These are phyloP conservation scores for Neopestalotiopsis sp. DNA, from an alignment of 2,329 filamentous ascomycete genomes.

Conservation along the genomic window DNA sequence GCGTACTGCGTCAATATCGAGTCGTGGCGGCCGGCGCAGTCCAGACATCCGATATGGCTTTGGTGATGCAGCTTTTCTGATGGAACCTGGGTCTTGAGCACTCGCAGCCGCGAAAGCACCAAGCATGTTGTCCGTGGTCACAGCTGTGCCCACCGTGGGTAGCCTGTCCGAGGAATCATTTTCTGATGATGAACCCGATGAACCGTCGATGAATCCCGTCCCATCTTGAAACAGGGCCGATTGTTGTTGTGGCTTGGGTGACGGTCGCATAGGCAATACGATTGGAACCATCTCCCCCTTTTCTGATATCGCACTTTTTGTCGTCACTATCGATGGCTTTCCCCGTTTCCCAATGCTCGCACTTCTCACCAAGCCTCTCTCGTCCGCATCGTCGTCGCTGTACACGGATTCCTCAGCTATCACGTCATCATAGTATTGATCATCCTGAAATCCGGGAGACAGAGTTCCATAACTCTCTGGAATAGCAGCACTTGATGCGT, in stretches of 20 bases:
- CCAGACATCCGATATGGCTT: constrained; percentile 55
- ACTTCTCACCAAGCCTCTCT: constrained; percentile 62
- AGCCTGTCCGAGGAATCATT: constrained; percentile 35
- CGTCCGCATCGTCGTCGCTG: constrained; percentile 54
- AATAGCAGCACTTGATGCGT: constrained; percentile 75
- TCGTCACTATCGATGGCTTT: constrained; percentile 61
- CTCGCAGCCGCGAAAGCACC: constrained; percentile 56
- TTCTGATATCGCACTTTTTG: constrained; percentile 37
- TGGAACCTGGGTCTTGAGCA: constrained; percentile 44
- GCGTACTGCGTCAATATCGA: constrained; percentile 83
- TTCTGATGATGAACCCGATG: constrained; percentile 50
- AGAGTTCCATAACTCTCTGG: constrained; percentile 68
- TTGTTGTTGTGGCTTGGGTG: constrained; percentile 44
- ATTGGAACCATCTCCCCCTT: constrained; percentile 28
- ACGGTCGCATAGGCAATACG: constrained; percentile 22
- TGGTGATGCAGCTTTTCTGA: constrained; percentile 32
- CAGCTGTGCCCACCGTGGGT: constrained; percentile 28
- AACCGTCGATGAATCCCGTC: constrained; percentile 52
- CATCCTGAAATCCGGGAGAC: constrained; percentile 52
- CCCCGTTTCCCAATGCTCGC: constrained; percentile 66
- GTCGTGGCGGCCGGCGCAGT: constrained; percentile 69
- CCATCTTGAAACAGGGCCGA: constrained; percentile 34
- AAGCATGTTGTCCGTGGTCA: constrained; percentile 53
- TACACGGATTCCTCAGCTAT: constrained; percentile 51
- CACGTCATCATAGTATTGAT: constrained; percentile 55